Base-by-base conservation (phyloP, 768 basidiomycete genomes). In the Termitomyces sp. region DNA sequence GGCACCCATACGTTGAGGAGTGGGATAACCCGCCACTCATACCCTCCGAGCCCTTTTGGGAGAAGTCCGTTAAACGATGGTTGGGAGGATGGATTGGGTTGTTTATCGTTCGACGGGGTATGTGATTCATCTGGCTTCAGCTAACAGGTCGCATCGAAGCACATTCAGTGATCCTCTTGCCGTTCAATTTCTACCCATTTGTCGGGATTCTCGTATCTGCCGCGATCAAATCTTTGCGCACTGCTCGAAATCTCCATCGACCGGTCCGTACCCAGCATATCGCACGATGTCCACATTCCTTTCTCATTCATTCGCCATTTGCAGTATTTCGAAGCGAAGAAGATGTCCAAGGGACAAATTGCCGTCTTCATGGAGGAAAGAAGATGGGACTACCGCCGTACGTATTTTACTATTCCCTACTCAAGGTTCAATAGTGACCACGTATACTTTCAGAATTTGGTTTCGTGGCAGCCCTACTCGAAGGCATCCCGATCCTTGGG, bases 351-450 rank as follows among this genome's bases (percentile, higher is more conserved):
- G 6, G 70, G 79, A 23, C 84, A 95, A 63, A 71, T 81, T 5
- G 84, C 84, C 3, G 73, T 87, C 1, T 98, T 91, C 71, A 80
- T 95, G 56, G 89, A 93, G 64, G 94, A 96, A 67, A 82, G 89
- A 14, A 93, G 89, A 65, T 91, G 92, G 89, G 88, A 91, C 59
- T 95, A 96, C 63, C 76, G 87, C 63, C 63, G 91, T 91, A 62
- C 34, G 78, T 67, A 5, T 30, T 45, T 3, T 40, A 43, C 51
- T 54, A 35, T 35, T 35, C 14, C 23, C 57, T 27, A 25, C 28
- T 5, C 30, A 21, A 16, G 51, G 23, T 42, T 27, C 12, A 39
- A 49, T 21, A 48, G 7, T 28, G 12, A 46, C 14, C 37, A 25
- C 34, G 1, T 40, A 49, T 21, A 28, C 25, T n/a, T 43, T 35